A percentile compares a stretch with the other conserved stretches of the same genome.
These are phyloP conservation scores for Aspergillus taichungensis DNA, from an alignment of 495 filamentous ascomycete genomes.

Conservation along the genomic window DNA sequence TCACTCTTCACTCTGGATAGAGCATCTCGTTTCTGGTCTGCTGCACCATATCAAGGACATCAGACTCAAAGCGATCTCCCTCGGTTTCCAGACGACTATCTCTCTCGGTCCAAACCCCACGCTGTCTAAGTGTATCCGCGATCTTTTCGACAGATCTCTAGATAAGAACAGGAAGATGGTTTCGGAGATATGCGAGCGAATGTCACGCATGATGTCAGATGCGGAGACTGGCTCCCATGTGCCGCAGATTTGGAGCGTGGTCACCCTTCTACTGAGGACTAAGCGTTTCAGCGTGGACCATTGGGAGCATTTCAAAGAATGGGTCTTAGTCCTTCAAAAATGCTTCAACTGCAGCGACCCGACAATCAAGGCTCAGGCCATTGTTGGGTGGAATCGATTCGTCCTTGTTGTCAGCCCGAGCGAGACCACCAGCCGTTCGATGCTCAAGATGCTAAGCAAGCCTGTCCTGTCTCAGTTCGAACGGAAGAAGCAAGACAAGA, in stretches of 20 bases:
- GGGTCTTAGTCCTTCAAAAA: conserved; percentile 65
- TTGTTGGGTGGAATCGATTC: conserved; percentile 75
- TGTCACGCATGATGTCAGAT: conserved; percentile 59
- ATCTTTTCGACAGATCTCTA: conserved; percentile 50
- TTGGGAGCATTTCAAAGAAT: conserved; percentile 65
- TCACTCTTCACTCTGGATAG: conserved; percentile 53
- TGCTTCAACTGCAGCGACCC: conserved; percentile 78
- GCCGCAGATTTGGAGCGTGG: conserved; percentile 82
- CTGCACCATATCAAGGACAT: conserved; percentile 71
- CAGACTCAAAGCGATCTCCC: conserved; percentile 58
- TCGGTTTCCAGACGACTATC: conserved; percentile 59
- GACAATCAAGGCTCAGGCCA: conserved; percentile 64
- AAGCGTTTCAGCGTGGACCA: conserved; percentile 51
- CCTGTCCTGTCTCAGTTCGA: conserved; percentile 64
- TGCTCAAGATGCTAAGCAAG: conserved; percentile 58
- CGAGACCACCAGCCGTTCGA: conserved; percentile 46
- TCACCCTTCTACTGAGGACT: conserved; percentile 65
- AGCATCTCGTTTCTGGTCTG: conserved; percentile 72
- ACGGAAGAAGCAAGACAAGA: conserved; percentile 49
- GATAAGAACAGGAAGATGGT: conserved; percentile 52
- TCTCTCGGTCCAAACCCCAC: conserved; percentile 54
- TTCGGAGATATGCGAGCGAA: conserved; percentile 54
- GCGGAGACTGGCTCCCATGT: conserved; percentile 56
- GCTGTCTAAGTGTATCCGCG: conserved; percentile 53
- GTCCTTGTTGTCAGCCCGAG: conserved; percentile 60